Conservation (phyloP, 768 basidiomycete genomes). For the Auriculariales sp. region DNA sequence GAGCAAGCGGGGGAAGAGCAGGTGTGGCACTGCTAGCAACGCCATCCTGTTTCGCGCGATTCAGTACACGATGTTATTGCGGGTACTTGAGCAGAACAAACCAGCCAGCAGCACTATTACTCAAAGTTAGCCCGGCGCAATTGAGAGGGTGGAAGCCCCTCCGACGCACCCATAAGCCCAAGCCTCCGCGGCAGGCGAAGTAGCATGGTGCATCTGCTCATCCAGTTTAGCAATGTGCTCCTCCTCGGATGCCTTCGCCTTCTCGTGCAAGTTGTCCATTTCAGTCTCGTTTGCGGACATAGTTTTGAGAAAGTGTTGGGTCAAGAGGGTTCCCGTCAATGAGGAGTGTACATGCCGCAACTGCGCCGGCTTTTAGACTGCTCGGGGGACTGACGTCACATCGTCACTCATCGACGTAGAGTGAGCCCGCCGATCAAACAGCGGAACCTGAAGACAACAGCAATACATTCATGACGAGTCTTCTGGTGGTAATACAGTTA, state of each 20-base stretch:
- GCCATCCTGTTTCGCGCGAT: constrained; percentile 16
- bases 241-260: neutral
- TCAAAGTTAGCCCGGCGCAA: too few species aligned
- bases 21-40: constrained; percentile 22
- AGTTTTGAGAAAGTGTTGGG: neutral
- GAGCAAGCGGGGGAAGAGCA: constrained; percentile 47
- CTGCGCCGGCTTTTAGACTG: neutral
- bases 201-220: too few species aligned
- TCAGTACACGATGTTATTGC: neutral
- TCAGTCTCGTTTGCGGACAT: neutral
- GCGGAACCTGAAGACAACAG: too few species aligned
- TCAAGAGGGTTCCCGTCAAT: too few species aligned
- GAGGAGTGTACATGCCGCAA: too few species aligned
- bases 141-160: too few species aligned
- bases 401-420: neutral
- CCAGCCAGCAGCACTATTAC: constrained; percentile 1
- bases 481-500: too few species aligned
- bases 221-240: constrained; percentile 1
- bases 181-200: too few species aligned
- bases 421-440: neutral
- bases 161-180: too few species aligned
- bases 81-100: neutral
- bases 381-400: neutral
- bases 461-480: too few species aligned
- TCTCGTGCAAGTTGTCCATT: neutral